Conservation (phyloP, 768 basidiomycete genomes). For the Tylopilus balloui region DNA sequence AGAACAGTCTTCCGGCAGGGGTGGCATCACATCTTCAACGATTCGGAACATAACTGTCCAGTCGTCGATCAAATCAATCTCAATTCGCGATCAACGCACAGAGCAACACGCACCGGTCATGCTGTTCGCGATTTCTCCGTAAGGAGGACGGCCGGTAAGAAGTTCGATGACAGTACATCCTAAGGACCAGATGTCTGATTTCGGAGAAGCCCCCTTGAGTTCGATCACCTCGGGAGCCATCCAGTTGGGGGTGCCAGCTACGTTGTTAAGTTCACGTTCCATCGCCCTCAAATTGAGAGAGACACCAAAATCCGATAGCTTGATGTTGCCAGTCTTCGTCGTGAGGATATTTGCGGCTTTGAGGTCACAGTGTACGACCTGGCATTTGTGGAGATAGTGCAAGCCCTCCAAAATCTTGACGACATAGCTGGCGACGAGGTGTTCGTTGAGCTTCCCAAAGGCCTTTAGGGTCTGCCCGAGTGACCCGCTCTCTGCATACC, state of each 20-base stretch:
- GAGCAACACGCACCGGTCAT: constrained; percentile 69
- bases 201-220: constrained; percentile 87
- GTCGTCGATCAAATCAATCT: constrained; percentile 7
- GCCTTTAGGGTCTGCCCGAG: constrained; percentile 89
- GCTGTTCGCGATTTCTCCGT: constrained; percentile 81
- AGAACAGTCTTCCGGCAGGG: constrained; percentile 77
- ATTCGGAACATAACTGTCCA: constrained; percentile 90
- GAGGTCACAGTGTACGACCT: constrained; percentile 96
- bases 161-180: constrained; percentile 94
- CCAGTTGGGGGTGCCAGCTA: constrained; percentile 97
- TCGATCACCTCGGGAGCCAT: constrained; percentile 99
- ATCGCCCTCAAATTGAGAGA: constrained; percentile 92
- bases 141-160: constrained; percentile 88
- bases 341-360: constrained; percentile 99
- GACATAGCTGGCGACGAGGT: constrained; percentile 87
- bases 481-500: constrained; percentile 95
- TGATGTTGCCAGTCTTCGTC: constrained; percentile 96
- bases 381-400: constrained; percentile 83
- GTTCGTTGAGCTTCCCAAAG: constrained; percentile 91
- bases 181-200: constrained; percentile 94
- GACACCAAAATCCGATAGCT: constrained; percentile 96
- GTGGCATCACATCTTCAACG: constrained; percentile 89
- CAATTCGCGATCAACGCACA: neutral
- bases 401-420: constrained; percentile 96
- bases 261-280: constrained; percentile 78